Evolutionary conservation across 2,329 filamentous ascomycete species (phyloP).

Genomic region (Fusarium luffae): DNA sequence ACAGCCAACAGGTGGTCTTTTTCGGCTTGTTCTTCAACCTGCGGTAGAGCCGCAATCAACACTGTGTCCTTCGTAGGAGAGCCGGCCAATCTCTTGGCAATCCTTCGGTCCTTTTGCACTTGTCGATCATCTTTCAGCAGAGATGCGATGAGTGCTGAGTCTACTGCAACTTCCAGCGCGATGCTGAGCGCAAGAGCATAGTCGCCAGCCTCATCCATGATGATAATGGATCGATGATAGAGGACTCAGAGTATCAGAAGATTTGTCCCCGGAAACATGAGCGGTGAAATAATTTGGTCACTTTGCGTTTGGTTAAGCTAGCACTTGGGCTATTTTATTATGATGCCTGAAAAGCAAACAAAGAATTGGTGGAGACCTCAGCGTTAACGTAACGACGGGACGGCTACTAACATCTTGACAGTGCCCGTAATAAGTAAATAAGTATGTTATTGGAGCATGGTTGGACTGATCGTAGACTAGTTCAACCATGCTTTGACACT

Average conservation of each 20-base stretch:
- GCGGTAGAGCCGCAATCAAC: background rate
- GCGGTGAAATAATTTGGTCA: background rate
- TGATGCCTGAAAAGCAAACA: background rate
- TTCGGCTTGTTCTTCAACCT: background rate
- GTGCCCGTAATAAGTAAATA: background rate
- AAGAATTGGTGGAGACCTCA: background rate
- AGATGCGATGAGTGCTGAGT: background rate
- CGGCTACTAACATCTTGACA: background rate
- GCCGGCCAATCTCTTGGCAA: no score
- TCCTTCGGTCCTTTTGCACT: background rate
- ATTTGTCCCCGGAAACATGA: fast-evolving
- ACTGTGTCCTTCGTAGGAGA: no score
- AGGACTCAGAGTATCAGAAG: no score
- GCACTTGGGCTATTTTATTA: background rate
- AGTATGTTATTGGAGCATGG: no score
- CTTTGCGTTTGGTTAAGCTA: no score
- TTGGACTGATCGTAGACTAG: no score
- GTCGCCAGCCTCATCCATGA: background rate
- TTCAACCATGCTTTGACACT: no score
- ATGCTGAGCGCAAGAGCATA: background rate
- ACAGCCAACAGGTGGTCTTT: background rate
- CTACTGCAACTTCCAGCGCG: no score
- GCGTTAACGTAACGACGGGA: background rate
- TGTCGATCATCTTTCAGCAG: background rate
- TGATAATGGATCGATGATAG: background rate